Evolutionary conservation across 495 filamentous ascomycete genomes (phyloP).

Genomic region (Durotheca rogersii): DNA sequence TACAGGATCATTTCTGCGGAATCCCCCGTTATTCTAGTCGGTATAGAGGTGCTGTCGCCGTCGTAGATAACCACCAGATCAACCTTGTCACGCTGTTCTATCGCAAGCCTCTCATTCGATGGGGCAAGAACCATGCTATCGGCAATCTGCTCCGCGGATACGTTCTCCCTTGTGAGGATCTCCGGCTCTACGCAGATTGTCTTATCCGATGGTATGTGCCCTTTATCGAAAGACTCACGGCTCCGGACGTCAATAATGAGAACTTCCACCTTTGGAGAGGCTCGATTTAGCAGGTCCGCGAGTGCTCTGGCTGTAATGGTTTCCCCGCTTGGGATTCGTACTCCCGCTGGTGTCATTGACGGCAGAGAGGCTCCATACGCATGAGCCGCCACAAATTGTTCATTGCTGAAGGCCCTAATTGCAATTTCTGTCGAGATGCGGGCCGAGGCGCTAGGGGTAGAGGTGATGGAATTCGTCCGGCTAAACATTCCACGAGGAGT

Average conservation of each 20-base stretch:
- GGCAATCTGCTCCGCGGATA: constrained; percentile 82
- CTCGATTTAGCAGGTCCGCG: constrained; percentile 57
- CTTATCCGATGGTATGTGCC: constrained; percentile 78
- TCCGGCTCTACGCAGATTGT: constrained; percentile 93
- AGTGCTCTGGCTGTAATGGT: constrained; percentile 67
- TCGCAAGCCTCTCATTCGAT: constrained; percentile 66
- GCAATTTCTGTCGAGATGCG: constrained; percentile 23
- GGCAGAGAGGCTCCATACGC: constrained; percentile 30
- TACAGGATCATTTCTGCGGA: constrained; percentile 60
- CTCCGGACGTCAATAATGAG: constrained; percentile 83
- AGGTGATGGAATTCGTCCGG: constrained; percentile 47
- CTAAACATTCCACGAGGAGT: constrained; percentile 50
- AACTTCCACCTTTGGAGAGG: constrained; percentile 55
- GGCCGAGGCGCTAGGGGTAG: constrained; percentile 34
- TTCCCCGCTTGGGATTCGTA: constrained; percentile 56
- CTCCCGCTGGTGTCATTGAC: constrained; percentile 19
- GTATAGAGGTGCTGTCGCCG: constrained; percentile 55
- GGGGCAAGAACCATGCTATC: constrained; percentile 82
- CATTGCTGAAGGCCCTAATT: constrained; percentile 13
- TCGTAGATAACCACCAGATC: constrained; percentile 93
- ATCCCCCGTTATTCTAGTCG: constrained; percentile 41
- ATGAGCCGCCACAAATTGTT: constrained; percentile 39
- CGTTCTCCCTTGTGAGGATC: constrained; percentile 63
- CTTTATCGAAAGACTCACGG: constrained; percentile 79
- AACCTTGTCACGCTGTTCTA: constrained; percentile 74